Conservation (phyloP, 2,329 filamentous ascomycete genomes). For the Calonectria pseudoreteaudii region DNA sequence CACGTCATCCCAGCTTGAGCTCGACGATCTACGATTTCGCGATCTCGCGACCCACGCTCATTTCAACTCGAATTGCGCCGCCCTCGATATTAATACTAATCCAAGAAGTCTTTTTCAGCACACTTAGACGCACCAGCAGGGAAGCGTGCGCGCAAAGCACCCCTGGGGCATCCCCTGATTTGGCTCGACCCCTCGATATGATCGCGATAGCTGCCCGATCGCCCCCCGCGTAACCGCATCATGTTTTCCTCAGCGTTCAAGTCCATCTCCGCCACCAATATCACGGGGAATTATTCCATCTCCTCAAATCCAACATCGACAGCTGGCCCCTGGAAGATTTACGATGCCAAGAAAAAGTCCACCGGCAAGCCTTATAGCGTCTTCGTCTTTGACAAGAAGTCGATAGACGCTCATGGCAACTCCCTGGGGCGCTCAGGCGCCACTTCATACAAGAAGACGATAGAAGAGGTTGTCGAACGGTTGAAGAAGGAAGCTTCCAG, state of each 20-base stretch:
- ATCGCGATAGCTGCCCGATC: constrained; percentile 35
- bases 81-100: background rate
- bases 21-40: constrained; percentile 15
- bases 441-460: constrained; percentile 79
- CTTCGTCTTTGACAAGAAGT: constrained; percentile 94
- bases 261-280: constrained; percentile 90
- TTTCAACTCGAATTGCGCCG: constrained; percentile 10
- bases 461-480: constrained; percentile 91
- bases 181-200: constrained; percentile 40
- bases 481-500: constrained; percentile 92
- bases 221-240: constrained; percentile 38
- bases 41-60: constrained; percentile 22
- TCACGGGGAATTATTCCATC: constrained; percentile 90
- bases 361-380: constrained; percentile 90
- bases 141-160: constrained; percentile 13
- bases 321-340: constrained; percentile 96
- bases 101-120: background rate
- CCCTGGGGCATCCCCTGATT: constrained; percentile 8
- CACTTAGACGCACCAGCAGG: background rate
- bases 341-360: constrained; percentile 96
- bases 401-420: constrained; percentile 71
- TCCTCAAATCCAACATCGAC: constrained; percentile 80
- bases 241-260: constrained; percentile 97
- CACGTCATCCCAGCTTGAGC: constrained; percentile 31
- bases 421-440: constrained; percentile 59